Evolutionary conservation across 768 basidiomycete genomes (phyloP).

Genomic region (Leucosporidium scottii): DNA sequence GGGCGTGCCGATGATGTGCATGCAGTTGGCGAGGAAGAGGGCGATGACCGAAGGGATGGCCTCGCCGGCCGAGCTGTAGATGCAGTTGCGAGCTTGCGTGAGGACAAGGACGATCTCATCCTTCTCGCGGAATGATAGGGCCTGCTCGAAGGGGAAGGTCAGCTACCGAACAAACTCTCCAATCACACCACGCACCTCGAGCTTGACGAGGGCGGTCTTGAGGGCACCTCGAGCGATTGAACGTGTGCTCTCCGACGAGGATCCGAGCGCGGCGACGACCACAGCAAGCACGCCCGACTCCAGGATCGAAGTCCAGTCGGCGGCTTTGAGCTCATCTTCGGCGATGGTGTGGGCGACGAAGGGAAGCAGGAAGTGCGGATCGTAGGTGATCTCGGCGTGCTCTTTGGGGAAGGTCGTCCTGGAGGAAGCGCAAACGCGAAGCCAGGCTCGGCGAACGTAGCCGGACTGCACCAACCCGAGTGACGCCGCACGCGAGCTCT

Average conservation of each 20-base stretch:
- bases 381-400: constrained; percentile 54
- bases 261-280: constrained; percentile 63
- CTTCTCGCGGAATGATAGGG: constrained; percentile 28
- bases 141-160: not conserved
- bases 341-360: constrained; percentile 62
- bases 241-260: constrained; percentile 54
- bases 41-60: constrained; percentile 72
- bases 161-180: not conserved
- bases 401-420: constrained; percentile 29
- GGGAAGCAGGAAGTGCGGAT: constrained; percentile 67
- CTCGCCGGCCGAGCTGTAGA: constrained; percentile 18
- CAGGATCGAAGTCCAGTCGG: constrained; percentile 80
- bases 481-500: constrained; percentile 55
- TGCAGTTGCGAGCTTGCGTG: constrained; percentile 24
- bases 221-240: constrained; percentile 57
- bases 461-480: constrained; percentile 47
- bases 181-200: constrained; percentile 53
- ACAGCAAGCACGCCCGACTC: constrained; percentile 70
- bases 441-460: constrained; percentile 60
- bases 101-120: constrained; percentile 36
- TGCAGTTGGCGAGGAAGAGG: constrained; percentile 72
- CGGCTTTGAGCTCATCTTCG: constrained; percentile 50
- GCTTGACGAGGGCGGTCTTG: constrained; percentile 52
- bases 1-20: constrained; percentile 76
- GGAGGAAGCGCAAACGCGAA: constrained; percentile 56